Evolutionary conservation across 2,329 filamentous ascomycete genomes (phyloP).

Genomic region (Botrytis cinerea): DNA sequence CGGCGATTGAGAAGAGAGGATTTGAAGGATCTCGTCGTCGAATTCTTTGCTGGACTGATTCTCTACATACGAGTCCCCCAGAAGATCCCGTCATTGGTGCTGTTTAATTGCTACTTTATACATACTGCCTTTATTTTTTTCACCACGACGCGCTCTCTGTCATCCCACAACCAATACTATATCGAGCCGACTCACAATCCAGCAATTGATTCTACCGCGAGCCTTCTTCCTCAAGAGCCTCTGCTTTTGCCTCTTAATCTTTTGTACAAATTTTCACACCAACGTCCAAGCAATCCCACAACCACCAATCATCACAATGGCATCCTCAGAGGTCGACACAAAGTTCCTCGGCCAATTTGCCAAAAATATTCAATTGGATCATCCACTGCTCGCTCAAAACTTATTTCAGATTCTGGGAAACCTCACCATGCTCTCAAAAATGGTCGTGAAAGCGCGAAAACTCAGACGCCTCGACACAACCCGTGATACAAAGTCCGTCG

Average conservation of each 20-base stretch:
- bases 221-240: background rate
- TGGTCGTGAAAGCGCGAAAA: slow-evolving; percentile 80
- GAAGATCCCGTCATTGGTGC: background rate
- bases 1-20: background rate
- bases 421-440: slow-evolving; percentile 82
- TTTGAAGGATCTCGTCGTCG: background rate
- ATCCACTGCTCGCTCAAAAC: slow-evolving; percentile 76
- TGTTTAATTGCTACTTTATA: background rate
- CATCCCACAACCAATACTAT: background rate
- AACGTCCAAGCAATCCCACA: background rate
- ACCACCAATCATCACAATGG: slow-evolving; percentile 62
- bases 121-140: background rate
- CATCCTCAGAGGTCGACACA: slow-evolving; percentile 94
- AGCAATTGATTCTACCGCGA: background rate
- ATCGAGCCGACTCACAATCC: background rate
- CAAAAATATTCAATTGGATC: slow-evolving; percentile 73
- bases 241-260: background rate
- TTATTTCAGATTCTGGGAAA: slow-evolving; percentile 91
- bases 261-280: too few relatives aligned
- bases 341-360: slow-evolving; percentile 93
- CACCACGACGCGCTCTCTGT: background rate
- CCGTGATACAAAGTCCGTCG: slow-evolving; percentile 75
- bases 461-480: slow-evolving; percentile 78
- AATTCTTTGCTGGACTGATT: background rate
- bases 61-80: background rate